These are phyloP conservation scores for Geosmithia morbida DNA, from an alignment of 2,329 filamentous ascomycete genomes.

Conservation along the genomic window DNA sequence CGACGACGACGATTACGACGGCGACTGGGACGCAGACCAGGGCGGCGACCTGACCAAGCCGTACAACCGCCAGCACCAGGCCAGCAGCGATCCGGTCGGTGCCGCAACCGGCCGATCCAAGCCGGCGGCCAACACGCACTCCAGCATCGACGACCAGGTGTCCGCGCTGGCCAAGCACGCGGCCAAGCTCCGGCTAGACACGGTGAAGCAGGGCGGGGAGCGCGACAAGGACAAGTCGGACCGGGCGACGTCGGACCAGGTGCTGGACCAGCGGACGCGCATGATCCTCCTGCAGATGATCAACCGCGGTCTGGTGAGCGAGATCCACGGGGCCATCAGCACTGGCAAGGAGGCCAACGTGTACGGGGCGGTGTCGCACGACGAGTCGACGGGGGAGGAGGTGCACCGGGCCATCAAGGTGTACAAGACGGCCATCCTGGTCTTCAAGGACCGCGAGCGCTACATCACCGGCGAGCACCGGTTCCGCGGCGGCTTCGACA, in stretches of 20 bases:
- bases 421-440: constrained; percentile 95
- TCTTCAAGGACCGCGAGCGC: constrained; percentile 94
- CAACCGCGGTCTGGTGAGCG: constrained; percentile 76
- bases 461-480: constrained; percentile 92
- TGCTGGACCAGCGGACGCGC: constrained; percentile 82
- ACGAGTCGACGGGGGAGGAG: constrained; percentile 35
- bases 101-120: constrained; percentile 52
- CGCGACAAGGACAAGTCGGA: constrained; percentile 78
- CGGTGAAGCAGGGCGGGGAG: constrained; percentile 31
- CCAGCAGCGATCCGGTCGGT: constrained; percentile 35
- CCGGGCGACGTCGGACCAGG: constrained; percentile 85
- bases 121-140: constrained; percentile 63
- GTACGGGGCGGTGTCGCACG: constrained; percentile 67
- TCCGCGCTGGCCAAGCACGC: constrained; percentile 75
- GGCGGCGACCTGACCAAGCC: constrained; percentile 66
- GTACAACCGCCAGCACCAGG: constrained; percentile 70
- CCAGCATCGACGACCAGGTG: constrained; percentile 77
- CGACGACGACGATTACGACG: constrained; percentile 48
- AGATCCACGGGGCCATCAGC: constrained; percentile 88
- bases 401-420: constrained; percentile 88
- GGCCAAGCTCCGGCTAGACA: constrained; percentile 68
- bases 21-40: constrained; percentile 38
- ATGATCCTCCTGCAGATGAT: constrained; percentile 96
- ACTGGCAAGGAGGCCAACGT: constrained; percentile 98
- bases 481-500: constrained; percentile 83